Conservation (phyloP, 1,139 yeast species). For the Wickerhamomyces sp. region DNA sequence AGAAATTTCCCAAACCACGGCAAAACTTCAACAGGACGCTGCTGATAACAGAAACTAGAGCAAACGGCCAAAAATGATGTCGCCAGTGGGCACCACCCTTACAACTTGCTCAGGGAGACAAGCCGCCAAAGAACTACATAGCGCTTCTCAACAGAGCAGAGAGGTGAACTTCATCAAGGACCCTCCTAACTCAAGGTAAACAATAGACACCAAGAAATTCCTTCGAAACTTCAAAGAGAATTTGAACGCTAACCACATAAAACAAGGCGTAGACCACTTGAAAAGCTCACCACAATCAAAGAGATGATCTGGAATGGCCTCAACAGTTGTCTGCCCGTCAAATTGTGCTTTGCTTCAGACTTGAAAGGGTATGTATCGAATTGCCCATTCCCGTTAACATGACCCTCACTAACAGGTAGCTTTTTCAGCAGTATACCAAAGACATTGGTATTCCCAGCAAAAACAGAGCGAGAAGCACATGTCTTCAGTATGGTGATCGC, state of each 20-base stretch:
- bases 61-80: too few species aligned
- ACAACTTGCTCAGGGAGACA: too few species aligned
- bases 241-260: not conserved
- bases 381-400: not conserved
- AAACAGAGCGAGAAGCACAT: slow-evolving; percentile 4
- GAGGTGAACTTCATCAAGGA: not conserved
- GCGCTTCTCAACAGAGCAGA: not conserved
- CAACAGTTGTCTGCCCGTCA: slow-evolving; percentile 5
- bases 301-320: slow-evolving; percentile 12
- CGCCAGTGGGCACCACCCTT: too few species aligned
- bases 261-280: not conserved
- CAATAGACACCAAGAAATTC: too few species aligned
- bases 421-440: slow-evolving; percentile 1
- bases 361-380: not conserved
- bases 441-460: slow-evolving; percentile 11
- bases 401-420: not conserved
- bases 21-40: too few species aligned
- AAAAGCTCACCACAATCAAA: slow-evolving; percentile 1
- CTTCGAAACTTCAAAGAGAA: too few species aligned
- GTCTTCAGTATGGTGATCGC: slow-evolving; percentile 10
- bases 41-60: too few species aligned
- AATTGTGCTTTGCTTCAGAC: slow-evolving; percentile 6
- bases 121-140: not conserved
- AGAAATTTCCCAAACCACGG: too few species aligned
- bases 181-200: not conserved